Conservation (phyloP, 352 stramenopile species). For the Lagenidium sp. region DNA sequence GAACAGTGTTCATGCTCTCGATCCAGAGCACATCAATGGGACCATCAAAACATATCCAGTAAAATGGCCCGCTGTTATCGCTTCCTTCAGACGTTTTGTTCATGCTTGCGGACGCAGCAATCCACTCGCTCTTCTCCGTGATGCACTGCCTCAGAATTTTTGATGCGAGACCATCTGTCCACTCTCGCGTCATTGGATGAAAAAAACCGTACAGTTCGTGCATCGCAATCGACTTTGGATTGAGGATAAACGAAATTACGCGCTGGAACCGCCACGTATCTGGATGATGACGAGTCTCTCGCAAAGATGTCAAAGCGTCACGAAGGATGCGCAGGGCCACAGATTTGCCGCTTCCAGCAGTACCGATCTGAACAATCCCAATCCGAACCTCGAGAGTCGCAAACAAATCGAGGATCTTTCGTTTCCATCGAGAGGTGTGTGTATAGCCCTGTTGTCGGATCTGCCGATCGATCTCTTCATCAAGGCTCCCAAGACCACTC, state of each 20-base stretch:
- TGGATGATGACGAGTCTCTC: constrained; percentile 30
- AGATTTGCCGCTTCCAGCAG: constrained; percentile 68
- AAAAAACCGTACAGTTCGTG: constrained; percentile 83
- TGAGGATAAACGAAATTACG: constrained; percentile 51
- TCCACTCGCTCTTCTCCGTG: constrained; percentile 48
- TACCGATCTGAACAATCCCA: constrained; percentile 74
- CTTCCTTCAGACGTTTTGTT: constrained; percentile 2
- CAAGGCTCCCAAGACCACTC: constrained; percentile 24
- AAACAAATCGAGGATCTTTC: constrained; percentile 89
- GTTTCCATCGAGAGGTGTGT: constrained; percentile 56
- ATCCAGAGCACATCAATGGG: constrained; percentile 82
- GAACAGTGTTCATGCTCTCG: constrained; percentile 83
- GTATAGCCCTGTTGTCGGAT: constrained; percentile 52
- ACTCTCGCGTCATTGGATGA: constrained; percentile 73
- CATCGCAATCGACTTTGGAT: constrained; percentile 77
- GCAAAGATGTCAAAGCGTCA: constrained; percentile 34
- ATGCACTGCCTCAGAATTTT: constrained; percentile 69
- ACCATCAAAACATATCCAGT: constrained; percentile 83
- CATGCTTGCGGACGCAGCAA: not conserved
- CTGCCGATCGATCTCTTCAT: constrained; percentile 74
- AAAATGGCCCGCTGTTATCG: constrained; percentile 26
- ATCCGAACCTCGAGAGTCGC: constrained; percentile 89
- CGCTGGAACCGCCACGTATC: constrained; percentile 49
- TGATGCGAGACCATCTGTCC: constrained; percentile 73
- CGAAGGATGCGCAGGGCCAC: constrained; percentile 33